Percentiles rank a stretch among this genome's conserved stretches.
phyloP scores from a whole-genome alignment of 176 grass and related monocot genomes.

The Ananas comosus region DNA sequence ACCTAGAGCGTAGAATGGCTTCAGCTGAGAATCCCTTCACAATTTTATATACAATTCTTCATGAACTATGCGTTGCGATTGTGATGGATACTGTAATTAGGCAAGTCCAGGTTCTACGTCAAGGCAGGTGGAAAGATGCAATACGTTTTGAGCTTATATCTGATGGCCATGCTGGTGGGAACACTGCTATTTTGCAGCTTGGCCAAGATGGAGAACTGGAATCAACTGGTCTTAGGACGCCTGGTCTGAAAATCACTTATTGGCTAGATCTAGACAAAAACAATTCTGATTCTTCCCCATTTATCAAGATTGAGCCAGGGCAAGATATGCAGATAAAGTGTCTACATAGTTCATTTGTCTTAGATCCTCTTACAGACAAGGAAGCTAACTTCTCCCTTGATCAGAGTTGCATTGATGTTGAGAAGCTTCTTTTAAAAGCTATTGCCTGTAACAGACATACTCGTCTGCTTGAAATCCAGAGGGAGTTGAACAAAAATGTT shows the following conservation, averaged over 20 bases:
- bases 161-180: slow-evolving; percentile 40
- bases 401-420: slow-evolving; percentile 81
- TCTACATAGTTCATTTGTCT: slow-evolving; percentile 76
- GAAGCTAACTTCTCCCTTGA: slow-evolving; percentile 76
- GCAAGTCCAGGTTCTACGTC: slow-evolving; percentile 57
- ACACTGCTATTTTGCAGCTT: slow-evolving; percentile 34
- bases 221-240: slow-evolving; percentile 52
- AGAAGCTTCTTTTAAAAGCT: slow-evolving; percentile 74
- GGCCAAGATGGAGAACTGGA: slow-evolving; percentile 67
- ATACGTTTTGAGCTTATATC: slow-evolving; percentile 70
- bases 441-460: slow-evolving; percentile 90
- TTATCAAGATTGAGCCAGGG: slow-evolving; percentile 80
- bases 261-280: slow-evolving; percentile 72
- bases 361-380: slow-evolving; percentile 85
- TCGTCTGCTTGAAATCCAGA: slow-evolving; percentile 82
- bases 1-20: slow-evolving; percentile 94
- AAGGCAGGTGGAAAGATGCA: slow-evolving; percentile 86
- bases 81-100: slow-evolving; percentile 85
- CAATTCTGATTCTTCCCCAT: slow-evolving; percentile 54
- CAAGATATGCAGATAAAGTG: slow-evolving; percentile 76
- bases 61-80: slow-evolving; percentile 83
- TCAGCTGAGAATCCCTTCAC: slow-evolving; percentile 67
- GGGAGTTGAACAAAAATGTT: slow-evolving; percentile 74
- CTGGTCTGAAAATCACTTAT: slow-evolving; percentile 71
- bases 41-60: slow-evolving; percentile 64